These are phyloP conservation scores for Arabidopsis arenosa DNA, from an alignment of 345 rosid species.

Conservation along the genomic window DNA sequence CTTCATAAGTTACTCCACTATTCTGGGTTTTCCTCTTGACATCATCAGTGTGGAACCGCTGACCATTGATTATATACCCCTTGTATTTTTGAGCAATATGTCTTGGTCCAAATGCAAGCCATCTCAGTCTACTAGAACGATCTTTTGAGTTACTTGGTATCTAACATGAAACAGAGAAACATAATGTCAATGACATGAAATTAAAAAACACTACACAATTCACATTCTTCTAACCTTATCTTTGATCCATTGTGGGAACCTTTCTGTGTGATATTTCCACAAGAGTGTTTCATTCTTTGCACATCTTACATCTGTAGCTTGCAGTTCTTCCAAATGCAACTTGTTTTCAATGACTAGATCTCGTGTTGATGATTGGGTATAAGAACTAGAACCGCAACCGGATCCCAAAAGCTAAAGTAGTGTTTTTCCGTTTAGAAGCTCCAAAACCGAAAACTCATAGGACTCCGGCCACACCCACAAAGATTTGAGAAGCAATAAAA, in stretches of 20 bases:
- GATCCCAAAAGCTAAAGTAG: too few species aligned
- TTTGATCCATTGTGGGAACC: not conserved
- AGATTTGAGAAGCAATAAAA: too few species aligned
- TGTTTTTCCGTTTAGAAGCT: too few species aligned
- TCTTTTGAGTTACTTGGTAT: not conserved
- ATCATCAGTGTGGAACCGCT: not conserved
- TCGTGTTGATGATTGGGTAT: too few species aligned
- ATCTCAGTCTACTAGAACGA: not conserved
- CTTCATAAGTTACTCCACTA: not conserved
- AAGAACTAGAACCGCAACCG: too few species aligned
- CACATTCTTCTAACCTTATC: not conserved
- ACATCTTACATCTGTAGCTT: not conserved
- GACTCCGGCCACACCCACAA: too few species aligned
- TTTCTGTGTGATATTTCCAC: not conserved
- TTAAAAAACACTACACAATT: too few species aligned
- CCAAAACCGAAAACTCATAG: too few species aligned
- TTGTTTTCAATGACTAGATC: not conserved
- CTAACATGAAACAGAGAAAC: not conserved
- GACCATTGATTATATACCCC: not conserved
- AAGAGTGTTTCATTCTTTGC: not conserved
- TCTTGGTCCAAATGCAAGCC: not conserved
- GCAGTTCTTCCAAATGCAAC: not conserved
- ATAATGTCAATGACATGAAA: too few species aligned
- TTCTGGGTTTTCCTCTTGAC: not conserved
- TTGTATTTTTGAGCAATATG: not conserved